These are phyloP conservation scores for Globisporangium okanoganense DNA, from an alignment of 352 stramenopile species.

Conservation along the genomic window DNA sequence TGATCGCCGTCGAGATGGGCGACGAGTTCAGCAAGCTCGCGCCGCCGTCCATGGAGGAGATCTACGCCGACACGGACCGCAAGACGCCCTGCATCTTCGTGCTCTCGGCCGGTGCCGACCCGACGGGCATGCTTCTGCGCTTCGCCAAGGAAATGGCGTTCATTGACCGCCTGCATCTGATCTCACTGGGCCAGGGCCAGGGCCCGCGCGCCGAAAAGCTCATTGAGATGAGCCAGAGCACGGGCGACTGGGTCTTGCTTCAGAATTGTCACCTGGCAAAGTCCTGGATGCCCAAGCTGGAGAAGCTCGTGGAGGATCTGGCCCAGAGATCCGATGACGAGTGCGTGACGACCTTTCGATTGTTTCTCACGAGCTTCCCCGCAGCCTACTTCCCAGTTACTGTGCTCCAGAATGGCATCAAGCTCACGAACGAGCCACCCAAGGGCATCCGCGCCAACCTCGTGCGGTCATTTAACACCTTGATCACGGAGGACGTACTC, in stretches of 20 bases:
- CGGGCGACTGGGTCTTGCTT: conserved; percentile 91
- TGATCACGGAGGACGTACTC: conserved; percentile 75
- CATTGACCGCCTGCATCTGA: conserved; percentile 86
- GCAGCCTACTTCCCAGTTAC: conserved; percentile 91
- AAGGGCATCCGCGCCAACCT: conserved; percentile 91
- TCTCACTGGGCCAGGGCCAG: conserved; percentile 92
- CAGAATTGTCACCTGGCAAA: conserved; percentile 95
- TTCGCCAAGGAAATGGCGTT: conserved; percentile 90
- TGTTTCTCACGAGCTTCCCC: conserved; percentile 93
- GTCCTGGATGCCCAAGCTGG: conserved; percentile 92
- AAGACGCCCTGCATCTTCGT: conserved; percentile 94
- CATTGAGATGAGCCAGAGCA: conserved; percentile 78
- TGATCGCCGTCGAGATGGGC: conserved; percentile 88
- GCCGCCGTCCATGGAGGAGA: conserved; percentile 90
- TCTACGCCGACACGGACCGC: conserved; percentile 90
- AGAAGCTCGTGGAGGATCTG: conserved; percentile 89
- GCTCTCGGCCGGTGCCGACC: conserved; percentile 88
- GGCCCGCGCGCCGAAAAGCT: conserved; percentile 88
- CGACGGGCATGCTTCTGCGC: conserved; percentile 90
- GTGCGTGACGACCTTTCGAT: conserved; percentile 72
- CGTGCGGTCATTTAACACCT: conserved; percentile 83
- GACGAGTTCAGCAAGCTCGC: conserved; percentile 77
- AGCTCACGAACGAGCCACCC: conserved; percentile 91
- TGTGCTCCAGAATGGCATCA: conserved; percentile 91
- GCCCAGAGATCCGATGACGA: conserved; percentile 45